These are phyloP conservation scores for Blastocystis sp. DNA, from an alignment of 352 stramenopile species.

Conservation along the genomic window DNA sequence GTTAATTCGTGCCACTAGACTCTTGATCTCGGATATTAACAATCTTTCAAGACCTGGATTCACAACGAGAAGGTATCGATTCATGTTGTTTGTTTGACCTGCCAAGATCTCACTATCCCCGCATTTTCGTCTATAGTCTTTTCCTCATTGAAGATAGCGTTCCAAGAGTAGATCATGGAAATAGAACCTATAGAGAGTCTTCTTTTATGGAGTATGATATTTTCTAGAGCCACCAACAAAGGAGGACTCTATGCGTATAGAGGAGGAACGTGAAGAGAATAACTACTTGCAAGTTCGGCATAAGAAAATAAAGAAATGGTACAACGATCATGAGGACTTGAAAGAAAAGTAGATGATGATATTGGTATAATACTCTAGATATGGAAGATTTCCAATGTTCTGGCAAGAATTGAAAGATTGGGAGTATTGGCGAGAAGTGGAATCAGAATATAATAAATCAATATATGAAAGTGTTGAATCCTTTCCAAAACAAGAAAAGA, in stretches of 20 bases:
- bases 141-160: not conserved
- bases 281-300: conserved; percentile 80
- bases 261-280: conserved; percentile 77
- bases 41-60: conserved; percentile 23
- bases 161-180: not conserved
- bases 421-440: conserved; percentile 74
- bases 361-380: conserved; percentile 65
- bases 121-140: not conserved
- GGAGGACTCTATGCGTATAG: conserved; percentile 67
- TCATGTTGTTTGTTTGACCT: not conserved
- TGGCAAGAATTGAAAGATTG: conserved; percentile 80
- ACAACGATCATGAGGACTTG: conserved; percentile 71
- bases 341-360: conserved; percentile 31
- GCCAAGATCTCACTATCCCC: not conserved
- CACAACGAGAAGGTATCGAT: conserved; percentile 34
- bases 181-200: conserved; percentile 31
- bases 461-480: conserved; percentile 66
- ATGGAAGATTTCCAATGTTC: conserved; percentile 76
- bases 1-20: not conserved
- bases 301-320: conserved; percentile 79
- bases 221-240: not conserved
- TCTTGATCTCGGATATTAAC: not conserved
- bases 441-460: conserved; percentile 74
- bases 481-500: not conserved
- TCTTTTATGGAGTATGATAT: not conserved